Percentiles rank a stretch among this genome's conserved stretches.
Evolutionary conservation across 306 rosid species (phyloP).

Genomic region (Pterocarpus santalinus): DNA sequence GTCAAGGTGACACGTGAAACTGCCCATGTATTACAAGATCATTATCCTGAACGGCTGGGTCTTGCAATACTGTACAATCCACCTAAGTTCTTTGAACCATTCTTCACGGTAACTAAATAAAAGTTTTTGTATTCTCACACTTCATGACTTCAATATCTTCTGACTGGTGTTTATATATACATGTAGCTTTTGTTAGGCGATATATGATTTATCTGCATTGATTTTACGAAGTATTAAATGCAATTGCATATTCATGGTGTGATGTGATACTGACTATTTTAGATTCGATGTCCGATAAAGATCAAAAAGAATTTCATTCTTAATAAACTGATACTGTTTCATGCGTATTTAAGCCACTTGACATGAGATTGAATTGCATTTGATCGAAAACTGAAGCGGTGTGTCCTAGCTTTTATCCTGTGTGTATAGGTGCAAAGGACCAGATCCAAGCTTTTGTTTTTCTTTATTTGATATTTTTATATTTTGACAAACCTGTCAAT

Average conservation of each 20-base stretch:
- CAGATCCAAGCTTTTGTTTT: conserved; percentile 16
- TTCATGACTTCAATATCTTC: conserved; percentile 30
- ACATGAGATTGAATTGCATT: conserved; percentile 19
- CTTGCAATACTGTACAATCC: conserved; percentile 87
- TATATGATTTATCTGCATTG: conserved; percentile 26
- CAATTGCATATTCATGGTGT: conserved; percentile 2
- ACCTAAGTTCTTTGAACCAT: conserved; percentile 91
- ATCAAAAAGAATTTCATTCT: background rate
- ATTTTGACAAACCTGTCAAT: background rate
- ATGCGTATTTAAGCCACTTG: conserved; percentile 23
- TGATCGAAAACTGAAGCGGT: conserved; percentile 28
- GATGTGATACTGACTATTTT: conserved; percentile 35
- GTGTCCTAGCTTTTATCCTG: background rate
- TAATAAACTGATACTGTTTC: background rate
- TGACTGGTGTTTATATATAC: background rate
- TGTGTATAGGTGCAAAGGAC: background rate
- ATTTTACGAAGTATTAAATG: conserved; percentile 21
- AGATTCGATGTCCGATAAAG: conserved; percentile 19
- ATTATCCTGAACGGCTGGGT: conserved; percentile 91
- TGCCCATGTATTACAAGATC: conserved; percentile 85
- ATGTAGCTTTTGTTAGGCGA: conserved; percentile 13
- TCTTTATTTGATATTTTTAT: background rate
- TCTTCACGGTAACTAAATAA: conserved; percentile 67
- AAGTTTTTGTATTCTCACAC: background rate
- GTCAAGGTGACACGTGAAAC: conserved; percentile 85